phyloP scores from a whole-genome alignment of 441 rosid species.

The Adansonia rubrostipa region DNA sequence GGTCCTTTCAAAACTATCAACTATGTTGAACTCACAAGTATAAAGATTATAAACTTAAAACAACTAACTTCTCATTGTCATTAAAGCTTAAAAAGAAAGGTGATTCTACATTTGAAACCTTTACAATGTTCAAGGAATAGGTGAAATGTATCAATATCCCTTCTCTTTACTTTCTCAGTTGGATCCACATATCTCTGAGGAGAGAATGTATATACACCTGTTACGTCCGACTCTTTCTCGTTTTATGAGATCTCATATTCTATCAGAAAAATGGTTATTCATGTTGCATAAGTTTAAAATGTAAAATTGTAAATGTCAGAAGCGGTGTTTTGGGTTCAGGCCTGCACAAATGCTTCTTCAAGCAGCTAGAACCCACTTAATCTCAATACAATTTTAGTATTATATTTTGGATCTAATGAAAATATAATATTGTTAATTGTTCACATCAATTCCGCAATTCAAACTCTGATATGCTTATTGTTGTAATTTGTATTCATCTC shows the following conservation, averaged over 20 bases:
- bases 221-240: neutral
- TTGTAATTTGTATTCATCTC: neutral
- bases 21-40: slow-evolving; percentile 1
- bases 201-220: neutral
- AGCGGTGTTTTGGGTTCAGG: slow-evolving; percentile 2
- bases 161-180: neutral
- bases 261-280: neutral
- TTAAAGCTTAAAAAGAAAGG: neutral
- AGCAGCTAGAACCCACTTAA: slow-evolving; percentile 6
- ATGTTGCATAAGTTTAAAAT: neutral
- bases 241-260: neutral
- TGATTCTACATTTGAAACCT: slow-evolving; percentile 13
- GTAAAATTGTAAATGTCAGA: neutral
- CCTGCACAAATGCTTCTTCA: neutral
- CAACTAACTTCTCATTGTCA: neutral
- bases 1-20: slow-evolving; percentile 2
- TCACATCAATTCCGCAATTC: neutral
- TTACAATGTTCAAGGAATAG: neutral
- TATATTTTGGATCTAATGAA: slow-evolving; percentile 12
- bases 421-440: slow-evolving; percentile 3
- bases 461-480: neutral
- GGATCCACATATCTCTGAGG: neutral
- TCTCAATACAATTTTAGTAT: neutral
- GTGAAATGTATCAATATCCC: neutral
- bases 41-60: slow-evolving; percentile 1